These are phyloP conservation scores for Umbellularia californica DNA, from an alignment of 164 flowering plant genomes.

Conservation along the genomic window DNA sequence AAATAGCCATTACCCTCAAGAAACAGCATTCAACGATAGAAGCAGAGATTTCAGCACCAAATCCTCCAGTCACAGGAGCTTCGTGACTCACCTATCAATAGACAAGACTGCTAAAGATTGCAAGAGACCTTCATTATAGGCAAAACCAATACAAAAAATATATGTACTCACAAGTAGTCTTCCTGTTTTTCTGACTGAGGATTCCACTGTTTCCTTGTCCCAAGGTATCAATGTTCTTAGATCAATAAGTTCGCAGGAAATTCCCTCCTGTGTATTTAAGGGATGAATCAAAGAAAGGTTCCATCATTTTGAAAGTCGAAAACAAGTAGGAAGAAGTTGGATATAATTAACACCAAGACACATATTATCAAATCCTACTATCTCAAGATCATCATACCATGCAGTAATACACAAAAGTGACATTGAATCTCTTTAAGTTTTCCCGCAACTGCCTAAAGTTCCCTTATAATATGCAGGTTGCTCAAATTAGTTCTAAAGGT, in stretches of 20 bases:
- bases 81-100: constrained; percentile 86
- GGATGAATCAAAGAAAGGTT: not conserved
- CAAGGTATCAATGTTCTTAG: constrained; percentile 85
- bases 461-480: too few relatives aligned
- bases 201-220: constrained; percentile 94
- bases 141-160: not conserved
- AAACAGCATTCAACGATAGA: constrained; percentile 90
- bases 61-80: constrained; percentile 97
- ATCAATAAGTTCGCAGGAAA: constrained; percentile 92
- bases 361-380: not conserved
- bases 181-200: constrained; percentile 92
- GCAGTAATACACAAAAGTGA: not conserved
- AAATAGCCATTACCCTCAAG: constrained; percentile 47
- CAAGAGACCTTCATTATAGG: not conserved
- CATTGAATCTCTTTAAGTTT: not conserved
- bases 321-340: not conserved
- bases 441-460: not conserved
- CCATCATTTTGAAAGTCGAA: not conserved
- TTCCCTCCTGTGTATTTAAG: constrained; percentile 66
- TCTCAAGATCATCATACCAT: not conserved
- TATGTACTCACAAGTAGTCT: constrained; percentile 74
- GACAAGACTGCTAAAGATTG: constrained; percentile 3
- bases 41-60: constrained; percentile 96
- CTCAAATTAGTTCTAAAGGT: too few relatives aligned
- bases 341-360: too few relatives aligned